phyloP scores from a whole-genome alignment of 805 yeast species.

The Kluyveromyces siamensis region DNA sequence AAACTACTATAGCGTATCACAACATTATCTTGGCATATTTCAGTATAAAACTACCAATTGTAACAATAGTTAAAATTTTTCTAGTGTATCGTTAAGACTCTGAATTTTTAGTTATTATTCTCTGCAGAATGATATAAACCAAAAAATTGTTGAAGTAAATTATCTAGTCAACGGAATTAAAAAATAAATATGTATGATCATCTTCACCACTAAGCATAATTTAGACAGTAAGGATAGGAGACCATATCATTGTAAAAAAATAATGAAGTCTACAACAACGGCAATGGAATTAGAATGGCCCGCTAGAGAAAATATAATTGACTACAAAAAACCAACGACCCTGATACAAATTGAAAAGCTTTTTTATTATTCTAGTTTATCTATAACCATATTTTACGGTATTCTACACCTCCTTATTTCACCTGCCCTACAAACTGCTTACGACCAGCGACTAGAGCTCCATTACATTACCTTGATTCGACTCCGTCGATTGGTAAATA shows the following conservation, averaged over 20 bases:
- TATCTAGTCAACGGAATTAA: neutral
- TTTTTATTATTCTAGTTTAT: constrained; percentile 24
- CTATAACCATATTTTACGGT: constrained; percentile 14
- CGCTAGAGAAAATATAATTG: constrained; percentile 15
- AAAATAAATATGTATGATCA: too few species aligned
- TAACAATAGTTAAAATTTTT: neutral
- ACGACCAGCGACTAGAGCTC: constrained; percentile 32
- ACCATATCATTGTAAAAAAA: too few species aligned
- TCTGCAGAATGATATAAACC: neutral
- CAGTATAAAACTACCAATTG: neutral
- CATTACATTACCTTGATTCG: constrained; percentile 21
- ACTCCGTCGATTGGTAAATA: constrained; percentile 24
- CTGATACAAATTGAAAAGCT: constrained; percentile 15
- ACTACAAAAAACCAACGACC: constrained; percentile 18
- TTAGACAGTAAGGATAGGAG: too few species aligned
- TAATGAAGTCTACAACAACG: neutral
- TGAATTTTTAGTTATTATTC: neutral
- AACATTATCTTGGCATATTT: neutral
- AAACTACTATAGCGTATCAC: neutral
- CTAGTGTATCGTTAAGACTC: neutral
- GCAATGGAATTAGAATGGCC: constrained; percentile 15
- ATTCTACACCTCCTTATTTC: constrained; percentile 25
- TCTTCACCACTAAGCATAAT: neutral
- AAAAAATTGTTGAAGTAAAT: neutral
- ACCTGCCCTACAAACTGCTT: constrained; percentile 34